Percentiles rank a stretch among this genome's conserved stretches.
phyloP scores from a whole-genome alignment of 208 protist genomes.

The Tritrichomonas foetus region DNA sequence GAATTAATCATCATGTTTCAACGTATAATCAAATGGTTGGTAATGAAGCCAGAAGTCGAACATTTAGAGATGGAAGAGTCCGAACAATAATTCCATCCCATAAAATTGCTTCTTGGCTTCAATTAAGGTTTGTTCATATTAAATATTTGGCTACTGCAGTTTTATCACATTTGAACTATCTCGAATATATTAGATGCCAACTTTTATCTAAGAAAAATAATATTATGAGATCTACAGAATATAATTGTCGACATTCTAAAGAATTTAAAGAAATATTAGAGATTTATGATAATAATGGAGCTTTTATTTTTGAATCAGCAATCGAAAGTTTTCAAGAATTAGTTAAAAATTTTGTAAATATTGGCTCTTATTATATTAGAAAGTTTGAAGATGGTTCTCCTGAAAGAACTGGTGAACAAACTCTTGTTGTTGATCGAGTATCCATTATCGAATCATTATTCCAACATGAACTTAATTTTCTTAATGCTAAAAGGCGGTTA shows the following conservation, averaged over 20 bases:
- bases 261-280: background rate
- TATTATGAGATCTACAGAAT: background rate
- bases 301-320: background rate
- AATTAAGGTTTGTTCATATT: background rate
- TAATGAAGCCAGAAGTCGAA: no score
- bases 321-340: background rate
- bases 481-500: background rate
- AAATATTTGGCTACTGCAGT: background rate
- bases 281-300: background rate
- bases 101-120: background rate
- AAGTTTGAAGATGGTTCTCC: background rate
- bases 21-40: no score
- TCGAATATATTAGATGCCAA: background rate
- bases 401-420: background rate
- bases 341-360: background rate
- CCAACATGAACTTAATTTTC: background rate
- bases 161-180: background rate
- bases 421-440: background rate
- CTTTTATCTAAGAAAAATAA: background rate
- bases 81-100: background rate
- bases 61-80: no score
- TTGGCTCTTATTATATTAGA: background rate
- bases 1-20: no score
- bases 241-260: background rate
- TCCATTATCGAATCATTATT: background rate